Percentiles rank a stretch among this genome's conserved stretches.
Conservation (phyloP, 2,329 filamentous ascomycete species). For the Magnaporthiopsis poae region DNA sequence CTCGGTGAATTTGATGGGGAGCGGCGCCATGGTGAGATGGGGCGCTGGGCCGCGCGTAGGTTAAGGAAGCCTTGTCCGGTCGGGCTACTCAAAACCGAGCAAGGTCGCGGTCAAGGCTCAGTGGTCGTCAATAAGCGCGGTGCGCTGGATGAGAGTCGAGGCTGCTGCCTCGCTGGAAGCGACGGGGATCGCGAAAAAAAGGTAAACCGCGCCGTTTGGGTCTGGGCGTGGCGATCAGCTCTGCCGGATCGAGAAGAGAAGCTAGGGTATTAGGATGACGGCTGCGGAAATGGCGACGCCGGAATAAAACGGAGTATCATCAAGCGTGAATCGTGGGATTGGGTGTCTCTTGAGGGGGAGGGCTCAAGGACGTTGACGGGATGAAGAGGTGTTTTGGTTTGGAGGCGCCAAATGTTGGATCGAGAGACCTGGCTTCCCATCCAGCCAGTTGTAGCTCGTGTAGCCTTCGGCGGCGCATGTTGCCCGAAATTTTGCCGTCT, state of each 20-base stretch:
- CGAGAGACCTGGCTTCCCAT: neutral
- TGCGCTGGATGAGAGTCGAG: neutral
- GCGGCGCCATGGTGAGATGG: constrained; percentile 24
- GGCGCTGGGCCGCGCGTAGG: constrained; percentile 23
- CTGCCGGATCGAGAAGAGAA: neutral
- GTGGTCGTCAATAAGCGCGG: neutral
- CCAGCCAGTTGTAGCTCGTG: neutral
- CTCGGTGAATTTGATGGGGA: constrained; percentile 33
- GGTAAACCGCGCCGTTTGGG: neutral
- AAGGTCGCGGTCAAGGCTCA: neutral
- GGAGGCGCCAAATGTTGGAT: neutral
- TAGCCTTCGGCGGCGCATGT: neutral
- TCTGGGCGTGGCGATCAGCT: neutral
- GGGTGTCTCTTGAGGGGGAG: neutral
- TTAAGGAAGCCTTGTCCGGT: neutral
- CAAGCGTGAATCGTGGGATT: neutral
- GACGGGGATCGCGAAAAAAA: neutral
- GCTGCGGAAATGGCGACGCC: neutral
- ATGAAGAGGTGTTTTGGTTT: neutral
- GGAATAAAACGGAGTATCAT: neutral
- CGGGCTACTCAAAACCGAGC: neutral
- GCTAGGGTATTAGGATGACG: neutral
- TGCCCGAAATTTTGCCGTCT: neutral
- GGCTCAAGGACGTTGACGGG: neutral
- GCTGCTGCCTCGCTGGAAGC: neutral